These are phyloP conservation scores for Phyllachora maydis DNA, from an alignment of 2,329 filamentous ascomycete genomes.

Conservation along the genomic window DNA sequence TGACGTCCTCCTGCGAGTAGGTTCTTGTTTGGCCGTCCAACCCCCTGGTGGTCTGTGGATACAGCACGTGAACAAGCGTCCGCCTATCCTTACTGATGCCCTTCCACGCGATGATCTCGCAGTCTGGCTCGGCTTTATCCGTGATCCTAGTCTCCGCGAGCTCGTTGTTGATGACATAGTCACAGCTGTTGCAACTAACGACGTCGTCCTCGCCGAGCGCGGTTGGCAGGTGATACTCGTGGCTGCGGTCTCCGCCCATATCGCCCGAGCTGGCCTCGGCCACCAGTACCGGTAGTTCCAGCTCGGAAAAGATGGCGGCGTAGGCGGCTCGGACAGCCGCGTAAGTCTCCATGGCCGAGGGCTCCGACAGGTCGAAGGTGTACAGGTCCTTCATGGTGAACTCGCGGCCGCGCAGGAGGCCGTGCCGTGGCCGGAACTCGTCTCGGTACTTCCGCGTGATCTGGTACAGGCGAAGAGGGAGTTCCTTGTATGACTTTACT, in stretches of 20 bases:
- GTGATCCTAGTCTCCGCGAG: conserved; percentile 29
- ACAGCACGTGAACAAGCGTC: conserved; percentile 51
- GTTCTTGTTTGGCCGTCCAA: conserved; percentile 4
- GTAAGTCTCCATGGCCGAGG: conserved; percentile 65
- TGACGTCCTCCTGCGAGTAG: conserved; percentile 15
- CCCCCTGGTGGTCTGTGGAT: conserved; percentile 16
- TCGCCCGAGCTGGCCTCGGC: conserved; percentile 87
- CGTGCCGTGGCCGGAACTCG: conserved; percentile 73
- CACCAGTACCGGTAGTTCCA: conserved; percentile 67
- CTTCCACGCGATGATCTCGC: conserved; percentile 25
- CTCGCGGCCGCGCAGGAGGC: conserved; percentile 69
- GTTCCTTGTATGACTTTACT: conserved; percentile 63
- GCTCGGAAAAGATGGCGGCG: conserved; percentile 53
- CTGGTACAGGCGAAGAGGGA: conserved; percentile 79
- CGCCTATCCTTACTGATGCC: conserved; percentile 47
- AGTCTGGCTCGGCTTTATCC: conserved; percentile 1
- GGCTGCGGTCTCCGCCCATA: conserved; percentile 83
- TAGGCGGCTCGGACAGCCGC: conserved; percentile 55
- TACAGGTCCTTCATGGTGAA: conserved; percentile 98
- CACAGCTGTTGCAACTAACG: conserved; percentile 52
- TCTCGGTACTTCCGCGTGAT: conserved; percentile 89
- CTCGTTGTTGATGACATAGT: conserved; percentile 73
- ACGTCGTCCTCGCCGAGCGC: conserved; percentile 70
- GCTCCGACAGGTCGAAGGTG: conserved; percentile 58
- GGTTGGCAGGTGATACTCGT: conserved; percentile 81